Evolutionary conservation across 2,329 filamentous ascomycete genomes (phyloP).

Genomic region (Pseudovirgaria hyperparasitica): DNA sequence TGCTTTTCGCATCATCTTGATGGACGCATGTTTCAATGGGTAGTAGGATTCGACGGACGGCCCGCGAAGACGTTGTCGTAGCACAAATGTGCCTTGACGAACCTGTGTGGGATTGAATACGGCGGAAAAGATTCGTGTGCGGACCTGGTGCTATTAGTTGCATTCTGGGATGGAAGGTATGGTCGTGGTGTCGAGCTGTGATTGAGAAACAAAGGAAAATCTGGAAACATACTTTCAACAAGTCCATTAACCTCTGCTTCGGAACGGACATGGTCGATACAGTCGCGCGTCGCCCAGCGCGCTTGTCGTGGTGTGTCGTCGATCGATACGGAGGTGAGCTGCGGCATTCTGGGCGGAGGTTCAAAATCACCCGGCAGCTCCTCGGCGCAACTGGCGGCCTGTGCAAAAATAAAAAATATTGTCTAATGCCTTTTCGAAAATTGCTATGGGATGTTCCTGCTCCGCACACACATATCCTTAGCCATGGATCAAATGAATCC

Average conservation of each 20-base stretch:
- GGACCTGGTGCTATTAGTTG: conserved; percentile 43
- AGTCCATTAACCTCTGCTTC: conserved; percentile 44
- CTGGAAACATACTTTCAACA: conserved; percentile 55
- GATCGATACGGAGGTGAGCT: too few relatives aligned
- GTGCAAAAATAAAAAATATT: too few relatives aligned
- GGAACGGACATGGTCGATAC: conserved; percentile 35
- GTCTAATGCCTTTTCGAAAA: too few relatives aligned
- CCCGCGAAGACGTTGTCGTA: conserved; percentile 80
- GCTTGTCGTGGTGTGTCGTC: too few relatives aligned
- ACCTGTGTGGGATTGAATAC: conserved; percentile 77
- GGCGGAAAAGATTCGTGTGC: conserved; percentile 84
- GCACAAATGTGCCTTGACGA: conserved; percentile 81
- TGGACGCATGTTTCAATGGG: conserved; percentile 58
- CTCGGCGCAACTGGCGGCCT: too few relatives aligned
- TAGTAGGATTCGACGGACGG: conserved; percentile 79
- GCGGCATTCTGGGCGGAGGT: too few relatives aligned
- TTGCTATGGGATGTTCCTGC: too few relatives aligned
- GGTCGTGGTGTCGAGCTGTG: conserved; percentile 1
- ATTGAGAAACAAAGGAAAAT: background rate
- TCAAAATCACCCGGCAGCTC: too few relatives aligned
- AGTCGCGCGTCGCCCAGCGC: too few relatives aligned
- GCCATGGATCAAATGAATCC: background rate
- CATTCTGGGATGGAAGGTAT: background rate
- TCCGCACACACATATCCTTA: too few relatives aligned
- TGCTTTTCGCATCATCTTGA: conserved; percentile 59